These are phyloP conservation scores for Ustilago curta DNA, from an alignment of 1,284 basidiomycete genomes.

Conservation along the genomic window DNA sequence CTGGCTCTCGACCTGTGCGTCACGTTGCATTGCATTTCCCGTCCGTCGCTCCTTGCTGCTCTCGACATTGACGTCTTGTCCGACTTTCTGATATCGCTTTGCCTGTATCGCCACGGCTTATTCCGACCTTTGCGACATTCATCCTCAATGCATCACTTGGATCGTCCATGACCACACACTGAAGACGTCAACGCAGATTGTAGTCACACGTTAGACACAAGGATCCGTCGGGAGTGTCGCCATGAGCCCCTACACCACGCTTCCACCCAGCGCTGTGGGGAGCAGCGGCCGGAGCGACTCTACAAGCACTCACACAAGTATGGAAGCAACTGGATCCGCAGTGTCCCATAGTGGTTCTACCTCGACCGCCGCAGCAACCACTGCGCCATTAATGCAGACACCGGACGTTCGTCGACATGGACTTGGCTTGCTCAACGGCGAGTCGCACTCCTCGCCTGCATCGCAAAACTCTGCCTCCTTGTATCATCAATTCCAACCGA, in stretches of 20 bases:
- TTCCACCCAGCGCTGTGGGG: slow-evolving; percentile 10
- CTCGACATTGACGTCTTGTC: too few species aligned
- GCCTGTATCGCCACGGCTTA: neutral
- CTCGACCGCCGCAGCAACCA: slow-evolving; percentile 15
- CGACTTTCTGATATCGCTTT: neutral
- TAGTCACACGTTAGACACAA: neutral
- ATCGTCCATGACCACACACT: neutral
- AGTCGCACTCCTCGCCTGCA: slow-evolving; percentile 20
- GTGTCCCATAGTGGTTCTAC: slow-evolving; percentile 11
- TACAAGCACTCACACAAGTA: slow-evolving; percentile 26
- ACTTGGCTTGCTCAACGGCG: slow-evolving; percentile 29
- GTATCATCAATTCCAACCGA: slow-evolving; percentile 24
- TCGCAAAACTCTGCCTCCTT: slow-evolving; percentile 20
- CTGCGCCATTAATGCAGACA: slow-evolving; percentile 10
- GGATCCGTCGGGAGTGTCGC: neutral
- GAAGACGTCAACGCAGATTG: neutral
- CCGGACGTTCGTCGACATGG: slow-evolving; percentile 28
- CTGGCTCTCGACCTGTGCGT: too few species aligned
- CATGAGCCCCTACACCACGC: slow-evolving; percentile 10
- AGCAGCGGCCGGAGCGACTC: slow-evolving; percentile 18
- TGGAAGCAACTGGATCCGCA: slow-evolving; percentile 17
- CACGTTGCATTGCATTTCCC: too few species aligned
- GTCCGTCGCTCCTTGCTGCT: too few species aligned
- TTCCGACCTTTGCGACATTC: neutral
- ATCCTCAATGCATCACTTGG: neutral